Percentiles rank a stretch among this genome's conserved stretches.
phyloP scores from a whole-genome alignment of 2,329 filamentous ascomycete genomes.

The Fusarium vanettenii region DNA sequence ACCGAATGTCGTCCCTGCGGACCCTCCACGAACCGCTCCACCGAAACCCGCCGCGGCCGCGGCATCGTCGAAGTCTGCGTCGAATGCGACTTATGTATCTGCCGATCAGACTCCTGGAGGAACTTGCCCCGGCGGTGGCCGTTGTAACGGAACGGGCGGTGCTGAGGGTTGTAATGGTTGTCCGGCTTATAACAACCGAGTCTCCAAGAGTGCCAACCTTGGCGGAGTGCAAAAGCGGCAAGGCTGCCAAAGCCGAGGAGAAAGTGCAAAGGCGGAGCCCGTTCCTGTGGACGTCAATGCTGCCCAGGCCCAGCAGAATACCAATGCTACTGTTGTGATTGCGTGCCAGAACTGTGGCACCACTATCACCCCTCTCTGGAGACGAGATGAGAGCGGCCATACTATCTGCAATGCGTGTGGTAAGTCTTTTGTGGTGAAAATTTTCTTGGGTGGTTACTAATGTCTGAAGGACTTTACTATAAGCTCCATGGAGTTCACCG shows the following conservation, averaged over 20 bases:
- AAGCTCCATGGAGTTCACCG: conserved; percentile 95
- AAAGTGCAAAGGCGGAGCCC: conserved; percentile 41
- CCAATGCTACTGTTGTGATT: conserved; percentile 67
- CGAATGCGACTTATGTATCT: conserved; percentile 76
- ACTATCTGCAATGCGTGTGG: conserved; percentile 99
- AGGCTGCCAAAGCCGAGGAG: conserved; percentile 46
- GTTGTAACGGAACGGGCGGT: conserved; percentile 95
- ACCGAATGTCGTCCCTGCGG: conserved; percentile 61
- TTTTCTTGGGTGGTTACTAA: conserved; percentile 17
- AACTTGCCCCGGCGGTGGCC: conserved; percentile 94
- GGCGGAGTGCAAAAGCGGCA: conserved; percentile 64
- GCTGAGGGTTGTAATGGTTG: conserved; percentile 96
- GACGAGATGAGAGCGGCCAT: conserved; percentile 92
- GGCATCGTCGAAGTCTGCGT: conserved; percentile 53
- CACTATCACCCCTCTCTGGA: conserved; percentile 95
- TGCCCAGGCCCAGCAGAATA: conserved; percentile 45
- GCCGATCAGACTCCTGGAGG: conserved; percentile 81
- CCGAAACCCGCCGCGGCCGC: conserved; percentile 52
- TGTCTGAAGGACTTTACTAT: conserved; percentile 82
- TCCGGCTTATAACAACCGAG: conserved; percentile 95
- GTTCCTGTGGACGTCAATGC: conserved; percentile 50
- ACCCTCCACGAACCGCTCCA: conserved; percentile 56
- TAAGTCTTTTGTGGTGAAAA: conserved; percentile 59
- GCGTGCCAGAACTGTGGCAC: conserved; percentile 98
- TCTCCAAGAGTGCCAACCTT: conserved; percentile 86